These are phyloP conservation scores for Penstemon barbatus DNA, from an alignment of 257 asterid genomes.

Conservation along the genomic window DNA sequence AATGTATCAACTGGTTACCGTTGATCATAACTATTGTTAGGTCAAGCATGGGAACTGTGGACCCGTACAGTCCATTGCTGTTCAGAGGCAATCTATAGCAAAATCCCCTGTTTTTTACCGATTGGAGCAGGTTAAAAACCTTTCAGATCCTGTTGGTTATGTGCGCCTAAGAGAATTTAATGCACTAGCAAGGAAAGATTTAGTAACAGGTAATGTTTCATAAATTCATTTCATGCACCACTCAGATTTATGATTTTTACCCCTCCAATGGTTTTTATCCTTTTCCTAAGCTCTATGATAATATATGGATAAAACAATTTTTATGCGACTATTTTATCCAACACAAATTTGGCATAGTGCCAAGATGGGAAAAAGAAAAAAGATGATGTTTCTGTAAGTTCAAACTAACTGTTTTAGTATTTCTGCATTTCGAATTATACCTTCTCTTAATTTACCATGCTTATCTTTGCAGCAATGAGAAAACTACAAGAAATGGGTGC, in stretches of 20 bases:
- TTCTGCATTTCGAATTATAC: conserved; percentile 11
- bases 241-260: conserved; percentile 5
- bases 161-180: conserved; percentile 96
- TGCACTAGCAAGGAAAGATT: conserved; percentile 94
- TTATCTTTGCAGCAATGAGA: conserved; percentile 65
- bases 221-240: conserved; percentile 18
- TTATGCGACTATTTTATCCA: conserved; percentile 19
- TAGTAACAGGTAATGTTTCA: conserved; percentile 67
- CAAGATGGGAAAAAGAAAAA: neutral
- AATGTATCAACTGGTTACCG: conserved; percentile 26
- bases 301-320: neutral
- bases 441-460: conserved; percentile 16
- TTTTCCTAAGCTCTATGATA: neutral
- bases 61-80: conserved; percentile 64
- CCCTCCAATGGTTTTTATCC: neutral
- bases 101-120: conserved; percentile 91
- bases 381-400: neutral
- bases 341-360: conserved; percentile 18
- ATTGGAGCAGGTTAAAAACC: conserved; percentile 68
- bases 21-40: conserved; percentile 43
- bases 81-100: conserved; percentile 90
- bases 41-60: conserved; percentile 98
- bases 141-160: conserved; percentile 72
- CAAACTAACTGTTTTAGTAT: neutral
- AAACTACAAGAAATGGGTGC: conserved; percentile 93